phyloP scores from a whole-genome alignment of 1,284 basidiomycete species.

The Leccinum subspadiceum region DNA sequence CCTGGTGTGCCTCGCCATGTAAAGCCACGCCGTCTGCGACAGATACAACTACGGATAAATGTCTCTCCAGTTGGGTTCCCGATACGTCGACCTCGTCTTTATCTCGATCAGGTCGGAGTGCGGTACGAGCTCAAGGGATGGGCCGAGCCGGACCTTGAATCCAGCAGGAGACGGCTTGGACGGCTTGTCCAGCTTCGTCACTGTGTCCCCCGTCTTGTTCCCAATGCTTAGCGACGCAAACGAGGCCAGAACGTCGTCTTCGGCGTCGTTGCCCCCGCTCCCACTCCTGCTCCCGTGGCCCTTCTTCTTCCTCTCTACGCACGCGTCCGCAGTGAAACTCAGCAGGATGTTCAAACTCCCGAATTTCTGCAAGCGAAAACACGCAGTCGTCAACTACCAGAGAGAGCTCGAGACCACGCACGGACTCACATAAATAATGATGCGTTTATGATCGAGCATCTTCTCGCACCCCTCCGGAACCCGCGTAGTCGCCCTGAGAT shows the following conservation, averaged over 20 bases:
- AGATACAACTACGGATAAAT: conserved; percentile 41
- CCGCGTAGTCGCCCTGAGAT: conserved; percentile 31
- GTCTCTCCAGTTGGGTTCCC: conserved; percentile 37
- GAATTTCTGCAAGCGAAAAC: not conserved
- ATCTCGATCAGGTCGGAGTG: conserved; percentile 41
- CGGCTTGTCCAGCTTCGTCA: conserved; percentile 1
- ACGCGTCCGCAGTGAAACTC: conserved; percentile 35
- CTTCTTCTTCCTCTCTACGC: conserved; percentile 13
- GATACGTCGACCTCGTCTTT: conserved; percentile 34
- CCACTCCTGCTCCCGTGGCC: no score
- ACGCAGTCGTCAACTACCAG: not conserved
- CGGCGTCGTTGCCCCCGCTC: conserved; percentile 4
- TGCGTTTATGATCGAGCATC: conserved; percentile 37
- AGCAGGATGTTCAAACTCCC: conserved; percentile 21
- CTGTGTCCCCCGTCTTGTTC: not conserved
- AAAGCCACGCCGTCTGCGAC: conserved; percentile 39
- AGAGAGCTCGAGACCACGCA: not conserved
- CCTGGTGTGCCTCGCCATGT: conserved; percentile 34
- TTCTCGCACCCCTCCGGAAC: conserved; percentile 30
- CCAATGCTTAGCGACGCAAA: conserved; percentile 28
- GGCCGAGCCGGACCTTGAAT: conserved; percentile 16
- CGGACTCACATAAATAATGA: conserved; percentile 37
- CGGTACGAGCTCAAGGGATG: conserved; percentile 26
- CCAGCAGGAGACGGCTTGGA: not conserved
- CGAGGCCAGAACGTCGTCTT: conserved; percentile 28